A percentile compares a stretch with the other conserved stretches of the same genome.
These are phyloP conservation scores for Podosphaera fusca DNA, from an alignment of 2,329 filamentous ascomycete species.

Conservation along the genomic window DNA sequence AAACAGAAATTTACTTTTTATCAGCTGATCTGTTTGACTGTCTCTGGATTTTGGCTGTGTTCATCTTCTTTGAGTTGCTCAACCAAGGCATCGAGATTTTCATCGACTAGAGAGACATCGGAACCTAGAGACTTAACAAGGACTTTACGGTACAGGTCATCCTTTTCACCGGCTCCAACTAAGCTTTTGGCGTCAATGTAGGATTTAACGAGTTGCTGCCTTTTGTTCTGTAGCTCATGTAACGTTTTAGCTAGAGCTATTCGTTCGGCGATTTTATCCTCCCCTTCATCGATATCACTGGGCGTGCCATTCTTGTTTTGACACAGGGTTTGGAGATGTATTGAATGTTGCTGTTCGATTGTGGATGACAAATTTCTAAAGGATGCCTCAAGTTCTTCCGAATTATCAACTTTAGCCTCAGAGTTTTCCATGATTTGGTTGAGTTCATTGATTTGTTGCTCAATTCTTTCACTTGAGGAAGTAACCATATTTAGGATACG, in stretches of 20 bases:
- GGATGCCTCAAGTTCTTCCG: constrained; percentile 8
- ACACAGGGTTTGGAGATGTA: constrained; percentile 17
- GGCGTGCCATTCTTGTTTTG: constrained; percentile 24
- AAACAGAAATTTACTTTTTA: neutral
- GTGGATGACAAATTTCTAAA: constrained; percentile 10
- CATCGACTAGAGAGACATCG: constrained; percentile 27
- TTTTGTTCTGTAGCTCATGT: constrained; percentile 25
- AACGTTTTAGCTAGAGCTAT: constrained; percentile 35
- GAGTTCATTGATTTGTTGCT: constrained; percentile 31
- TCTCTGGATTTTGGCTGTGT: constrained; percentile 2
- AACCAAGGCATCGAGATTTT: constrained; percentile 11
- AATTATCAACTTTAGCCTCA: constrained; percentile 7
- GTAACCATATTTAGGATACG: constrained; percentile 43
- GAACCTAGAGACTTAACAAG: constrained; percentile 7
- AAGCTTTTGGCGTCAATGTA: constrained; percentile 45
- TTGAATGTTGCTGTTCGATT: constrained; percentile 25
- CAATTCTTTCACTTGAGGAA: constrained; percentile 38
- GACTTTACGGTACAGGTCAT: constrained; percentile 39
- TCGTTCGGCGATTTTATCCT: constrained; percentile 28
- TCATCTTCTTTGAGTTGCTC: constrained; percentile 10
- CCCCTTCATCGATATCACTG: constrained; percentile 22
- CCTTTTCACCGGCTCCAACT: constrained; percentile 49
- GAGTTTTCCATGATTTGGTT: constrained; percentile 16
- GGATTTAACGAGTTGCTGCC: constrained; percentile 36
- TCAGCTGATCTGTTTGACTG: neutral